These are phyloP conservation scores for Hysterium pulicare DNA, from an alignment of 2,329 filamentous ascomycete genomes.

Conservation along the genomic window DNA sequence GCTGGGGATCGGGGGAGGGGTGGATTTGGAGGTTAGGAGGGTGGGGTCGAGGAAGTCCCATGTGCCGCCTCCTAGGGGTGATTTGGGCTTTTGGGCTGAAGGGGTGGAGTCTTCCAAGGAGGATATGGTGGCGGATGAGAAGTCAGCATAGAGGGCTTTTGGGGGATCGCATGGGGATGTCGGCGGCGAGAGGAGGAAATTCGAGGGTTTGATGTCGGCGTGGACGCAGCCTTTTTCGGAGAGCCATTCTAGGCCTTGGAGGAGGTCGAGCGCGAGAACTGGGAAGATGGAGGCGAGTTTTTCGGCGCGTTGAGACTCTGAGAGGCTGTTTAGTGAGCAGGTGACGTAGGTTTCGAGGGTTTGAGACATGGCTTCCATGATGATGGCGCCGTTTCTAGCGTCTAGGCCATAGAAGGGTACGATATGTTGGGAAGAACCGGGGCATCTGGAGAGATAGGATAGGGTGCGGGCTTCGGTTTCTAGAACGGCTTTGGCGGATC, in stretches of 20 bases:
- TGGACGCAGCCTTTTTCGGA: slow-evolving; percentile 39
- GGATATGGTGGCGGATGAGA: slow-evolving; percentile 35
- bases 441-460: slow-evolving; percentile 29
- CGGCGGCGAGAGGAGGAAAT: slow-evolving; percentile 38
- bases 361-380: slow-evolving; percentile 34
- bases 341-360: slow-evolving; percentile 33
- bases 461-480: slow-evolving; percentile 29
- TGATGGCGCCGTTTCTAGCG: slow-evolving; percentile 53
- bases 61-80: slow-evolving; percentile 41
- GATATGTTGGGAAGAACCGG: slow-evolving; percentile 19
- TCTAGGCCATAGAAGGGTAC: slow-evolving; percentile 39
- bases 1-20: slow-evolving; percentile 24
- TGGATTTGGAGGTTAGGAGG: slow-evolving; percentile 17
- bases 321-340: slow-evolving; percentile 24
- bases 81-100: slow-evolving; percentile 8
- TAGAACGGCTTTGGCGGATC: slow-evolving; percentile 29
- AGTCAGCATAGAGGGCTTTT: slow-evolving; percentile 41
- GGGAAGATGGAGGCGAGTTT: slow-evolving; percentile 40
- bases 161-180: slow-evolving; percentile 5
- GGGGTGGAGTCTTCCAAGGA: slow-evolving; percentile 10
- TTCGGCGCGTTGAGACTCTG: slow-evolving; percentile 25
- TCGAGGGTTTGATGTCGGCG: slow-evolving; percentile 48
- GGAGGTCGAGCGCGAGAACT: slow-evolving; percentile 36
- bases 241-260: slow-evolving; percentile 43
- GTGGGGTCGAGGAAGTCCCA: slow-evolving; percentile 46